These are phyloP conservation scores for Tillandsia fasciculata DNA, from an alignment of 176 grass and related monocot species.

Conservation along the genomic window DNA sequence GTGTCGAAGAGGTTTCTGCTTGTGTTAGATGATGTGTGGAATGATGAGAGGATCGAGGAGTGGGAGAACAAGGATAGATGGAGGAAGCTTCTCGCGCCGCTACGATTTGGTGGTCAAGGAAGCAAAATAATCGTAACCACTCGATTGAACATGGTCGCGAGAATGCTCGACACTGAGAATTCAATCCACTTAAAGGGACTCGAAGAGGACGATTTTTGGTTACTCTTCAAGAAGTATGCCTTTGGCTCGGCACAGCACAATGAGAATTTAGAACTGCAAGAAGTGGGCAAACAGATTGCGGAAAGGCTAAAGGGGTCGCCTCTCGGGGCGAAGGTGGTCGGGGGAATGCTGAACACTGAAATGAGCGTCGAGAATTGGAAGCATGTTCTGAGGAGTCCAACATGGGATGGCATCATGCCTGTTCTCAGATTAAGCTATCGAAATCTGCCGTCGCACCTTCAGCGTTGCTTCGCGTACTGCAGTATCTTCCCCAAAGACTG, in stretches of 20 bases:
- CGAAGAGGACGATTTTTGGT: neutral
- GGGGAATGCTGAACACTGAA: neutral
- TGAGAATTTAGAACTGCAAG: neutral
- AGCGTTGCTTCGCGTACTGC: constrained; percentile 33
- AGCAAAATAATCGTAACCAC: constrained; percentile 24
- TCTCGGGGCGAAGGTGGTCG: constrained; percentile 15
- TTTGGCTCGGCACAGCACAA: constrained; percentile 1
- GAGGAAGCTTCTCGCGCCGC: constrained; percentile 5
- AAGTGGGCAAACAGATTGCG: neutral
- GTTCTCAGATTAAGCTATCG: constrained; percentile 30
- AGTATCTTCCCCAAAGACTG: constrained; percentile 32
- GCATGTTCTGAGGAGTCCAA: neutral
- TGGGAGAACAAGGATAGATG: neutral
- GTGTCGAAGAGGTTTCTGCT: constrained; percentile 12
- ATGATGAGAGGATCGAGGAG: neutral
- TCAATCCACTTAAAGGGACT: neutral
- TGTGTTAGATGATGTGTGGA: constrained; percentile 31
- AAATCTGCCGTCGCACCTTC: constrained; percentile 24
- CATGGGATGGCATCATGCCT: constrained; percentile 34
- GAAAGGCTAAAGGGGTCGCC: constrained; percentile 14
- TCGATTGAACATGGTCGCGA: neutral
- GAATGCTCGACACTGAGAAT: neutral
- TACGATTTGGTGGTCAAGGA: neutral
- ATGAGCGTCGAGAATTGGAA: constrained; percentile 4
- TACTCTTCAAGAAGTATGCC: constrained; percentile 6